Base-by-base conservation (phyloP, 2,329 filamentous ascomycete species). In the Aspergillus sp. region DNA sequence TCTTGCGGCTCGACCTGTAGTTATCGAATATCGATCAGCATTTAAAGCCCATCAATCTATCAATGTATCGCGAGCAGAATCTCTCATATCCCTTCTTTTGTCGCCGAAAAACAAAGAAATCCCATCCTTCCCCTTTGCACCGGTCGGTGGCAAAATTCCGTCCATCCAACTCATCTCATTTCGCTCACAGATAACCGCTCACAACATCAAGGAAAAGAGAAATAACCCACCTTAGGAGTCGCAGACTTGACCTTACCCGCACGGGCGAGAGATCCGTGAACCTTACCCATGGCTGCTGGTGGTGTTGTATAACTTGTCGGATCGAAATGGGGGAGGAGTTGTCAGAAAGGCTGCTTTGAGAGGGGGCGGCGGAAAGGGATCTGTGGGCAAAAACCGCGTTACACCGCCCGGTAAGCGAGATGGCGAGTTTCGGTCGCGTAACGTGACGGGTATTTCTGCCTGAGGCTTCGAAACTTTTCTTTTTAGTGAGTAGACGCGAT, bases 161-260 rank as follows among this genome's bases (percentile, higher is more conserved):
- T 35, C n/a, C 13, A 5, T 6, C 32, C 13, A 15, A n/a, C 32
- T n/a, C 37, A 39, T 22, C 39, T 30, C 23, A 35, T 42, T 13
- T 32, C 20, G 20, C 23, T 25, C 41, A 22, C 41, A 15, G n/a
- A 27, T 12, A 43, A 37, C 32, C 27, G 41, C 25, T 20, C 33
- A 22, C 5, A 25, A 15, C 30, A 47, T 22, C 20, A 41, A 32
- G 12, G 23, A 47, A 27, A 10, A 38, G 12, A 45, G 10, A 22
- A 20, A 20, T 41, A 43, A 60, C 61, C 57, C 55, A 63, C 65
- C 65, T 67, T 67, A 52, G 65, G 65, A 59, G 65, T 67, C 54
- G 91, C 88, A 78, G 88, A 91, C 86, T 95, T 94, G 84, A 95
- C 90, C 83, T 95, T 95, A 80, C 89, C 89, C 79, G 88, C 88